Percentiles rank a stretch among this genome's conserved stretches.
Conservation (phyloP, 164 flowering plant genomes). For the Tetracentron sinense region DNA sequence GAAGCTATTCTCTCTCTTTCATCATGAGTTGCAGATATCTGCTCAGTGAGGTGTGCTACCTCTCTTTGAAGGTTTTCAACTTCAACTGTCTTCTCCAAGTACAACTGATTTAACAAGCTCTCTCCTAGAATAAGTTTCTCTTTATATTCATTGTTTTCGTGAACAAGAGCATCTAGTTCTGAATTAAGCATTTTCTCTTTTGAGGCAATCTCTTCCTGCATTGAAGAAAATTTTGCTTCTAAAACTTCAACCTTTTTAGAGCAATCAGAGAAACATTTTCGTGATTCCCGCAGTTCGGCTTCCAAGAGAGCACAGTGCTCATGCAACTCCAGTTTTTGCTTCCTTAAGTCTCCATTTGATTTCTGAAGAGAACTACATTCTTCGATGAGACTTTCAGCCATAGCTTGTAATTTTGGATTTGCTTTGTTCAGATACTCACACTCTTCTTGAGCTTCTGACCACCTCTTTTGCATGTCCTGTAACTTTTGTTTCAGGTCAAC, state of each 20-base stretch:
- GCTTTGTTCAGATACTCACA: constrained; percentile 45
- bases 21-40: constrained; percentile 37
- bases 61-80: constrained; percentile 57
- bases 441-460: constrained; percentile 51
- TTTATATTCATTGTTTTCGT: constrained; percentile 38
- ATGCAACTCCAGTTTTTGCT: constrained; percentile 49
- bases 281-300: constrained; percentile 40
- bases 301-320: constrained; percentile 42
- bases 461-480: constrained; percentile 37
- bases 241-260: constrained; percentile 39
- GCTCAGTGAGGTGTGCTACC: constrained; percentile 41
- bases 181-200: constrained; percentile 47
- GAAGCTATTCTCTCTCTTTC: constrained; percentile 47
- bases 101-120: constrained; percentile 38
- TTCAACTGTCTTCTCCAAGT: constrained; percentile 44
- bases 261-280: constrained; percentile 31
- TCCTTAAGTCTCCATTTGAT: constrained; percentile 43
- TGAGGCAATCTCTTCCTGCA: constrained; percentile 39
- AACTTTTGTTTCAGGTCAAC: constrained; percentile 35
- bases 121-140: constrained; percentile 42
- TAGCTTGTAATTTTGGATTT: constrained; percentile 41
- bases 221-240: constrained; percentile 42
- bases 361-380: constrained; percentile 50
- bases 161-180: constrained; percentile 47
- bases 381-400: constrained; percentile 42